phyloP scores from a whole-genome alignment of 2,329 filamentous ascomycete species.

The Fusarium sp. region DNA sequence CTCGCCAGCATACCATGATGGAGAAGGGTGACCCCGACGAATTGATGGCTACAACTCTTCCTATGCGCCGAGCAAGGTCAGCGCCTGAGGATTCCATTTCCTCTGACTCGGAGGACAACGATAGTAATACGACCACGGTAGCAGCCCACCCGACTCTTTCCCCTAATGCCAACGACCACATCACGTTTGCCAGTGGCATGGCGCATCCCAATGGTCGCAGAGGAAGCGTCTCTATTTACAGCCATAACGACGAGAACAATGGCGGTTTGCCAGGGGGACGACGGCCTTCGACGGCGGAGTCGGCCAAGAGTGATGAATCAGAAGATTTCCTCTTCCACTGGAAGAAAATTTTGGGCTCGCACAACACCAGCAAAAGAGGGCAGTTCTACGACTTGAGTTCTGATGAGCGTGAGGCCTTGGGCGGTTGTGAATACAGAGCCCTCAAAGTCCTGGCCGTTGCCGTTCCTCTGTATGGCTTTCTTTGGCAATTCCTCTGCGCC shows the following conservation, averaged over 20 bases:
- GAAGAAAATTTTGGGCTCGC: slow-evolving; percentile 50
- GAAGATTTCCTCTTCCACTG: slow-evolving; percentile 47
- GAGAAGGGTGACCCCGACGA: slow-evolving; percentile 25
- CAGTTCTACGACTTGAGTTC: slow-evolving; percentile 66
- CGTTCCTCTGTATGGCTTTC: slow-evolving; percentile 70
- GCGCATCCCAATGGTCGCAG: slow-evolving; percentile 15
- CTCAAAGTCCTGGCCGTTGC: slow-evolving; percentile 68
- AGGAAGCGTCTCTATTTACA: slow-evolving; percentile 37
- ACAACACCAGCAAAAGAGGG: slow-evolving; percentile 62
- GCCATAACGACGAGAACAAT: slow-evolving; percentile 24
- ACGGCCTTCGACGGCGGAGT: slow-evolving; percentile 37
- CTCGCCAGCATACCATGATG: slow-evolving; percentile 22
- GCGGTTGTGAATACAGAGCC: slow-evolving; percentile 74
- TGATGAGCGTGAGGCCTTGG: slow-evolving; percentile 67
- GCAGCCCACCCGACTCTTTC: slow-evolving; percentile 24
- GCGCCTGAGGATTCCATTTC: slow-evolving; percentile 30
- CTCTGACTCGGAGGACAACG: slow-evolving; percentile 36
- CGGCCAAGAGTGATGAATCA: slow-evolving; percentile 38
- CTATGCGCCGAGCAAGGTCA: slow-evolving; percentile 32
- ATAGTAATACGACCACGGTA: slow-evolving; percentile 40
- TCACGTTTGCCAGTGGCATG: slow-evolving; percentile 31
- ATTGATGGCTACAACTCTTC: slow-evolving; percentile 10
- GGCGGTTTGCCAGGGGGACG: neutral
- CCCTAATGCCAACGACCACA: slow-evolving; percentile 30
- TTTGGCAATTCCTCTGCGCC: slow-evolving; percentile 70